Percentiles rank a stretch among this genome's conserved stretches.
phyloP scores from a whole-genome alignment of 768 basidiomycete genomes.

The Mycena vitilis region DNA sequence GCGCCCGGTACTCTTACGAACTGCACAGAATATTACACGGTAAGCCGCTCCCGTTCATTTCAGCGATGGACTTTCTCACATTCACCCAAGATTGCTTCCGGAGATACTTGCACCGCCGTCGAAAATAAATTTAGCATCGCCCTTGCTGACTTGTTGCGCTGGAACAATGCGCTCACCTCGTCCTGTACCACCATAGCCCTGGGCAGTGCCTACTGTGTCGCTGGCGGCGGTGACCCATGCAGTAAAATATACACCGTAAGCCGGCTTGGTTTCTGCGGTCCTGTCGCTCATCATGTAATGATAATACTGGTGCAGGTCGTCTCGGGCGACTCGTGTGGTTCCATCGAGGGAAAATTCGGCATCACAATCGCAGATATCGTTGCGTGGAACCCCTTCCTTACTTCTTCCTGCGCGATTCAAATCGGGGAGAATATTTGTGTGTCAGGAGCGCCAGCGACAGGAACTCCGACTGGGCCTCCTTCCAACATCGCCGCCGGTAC shows the following conservation, averaged over 20 bases:
- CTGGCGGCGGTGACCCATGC: neutral
- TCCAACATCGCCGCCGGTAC: neutral
- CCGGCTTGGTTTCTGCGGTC: too few species aligned
- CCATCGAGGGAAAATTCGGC: constrained; percentile 10
- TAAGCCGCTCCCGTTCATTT: neutral
- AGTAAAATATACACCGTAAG: neutral
- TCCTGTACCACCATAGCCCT: neutral
- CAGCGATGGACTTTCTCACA: neutral
- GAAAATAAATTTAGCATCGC: neutral
- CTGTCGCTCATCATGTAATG: too few species aligned
- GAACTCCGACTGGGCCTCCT: neutral
- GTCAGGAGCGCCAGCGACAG: neutral
- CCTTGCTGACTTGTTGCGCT: neutral
- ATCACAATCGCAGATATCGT: constrained; percentile 2
- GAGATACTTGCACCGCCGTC: constrained; percentile 8
- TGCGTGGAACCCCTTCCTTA: constrained; percentile 15
- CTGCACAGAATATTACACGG: constrained; percentile 8
- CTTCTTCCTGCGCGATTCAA: constrained; percentile 6
- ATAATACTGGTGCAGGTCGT: neutral
- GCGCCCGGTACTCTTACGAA: neutral
- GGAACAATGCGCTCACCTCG: neutral
- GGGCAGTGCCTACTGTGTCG: constrained; percentile 5
- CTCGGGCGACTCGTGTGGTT: constrained; percentile 24
- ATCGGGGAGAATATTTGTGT: neutral
- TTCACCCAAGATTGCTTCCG: neutral